These are phyloP conservation scores for Decorospora gaudefroyi DNA, from an alignment of 2,329 filamentous ascomycete genomes.

Conservation along the genomic window DNA sequence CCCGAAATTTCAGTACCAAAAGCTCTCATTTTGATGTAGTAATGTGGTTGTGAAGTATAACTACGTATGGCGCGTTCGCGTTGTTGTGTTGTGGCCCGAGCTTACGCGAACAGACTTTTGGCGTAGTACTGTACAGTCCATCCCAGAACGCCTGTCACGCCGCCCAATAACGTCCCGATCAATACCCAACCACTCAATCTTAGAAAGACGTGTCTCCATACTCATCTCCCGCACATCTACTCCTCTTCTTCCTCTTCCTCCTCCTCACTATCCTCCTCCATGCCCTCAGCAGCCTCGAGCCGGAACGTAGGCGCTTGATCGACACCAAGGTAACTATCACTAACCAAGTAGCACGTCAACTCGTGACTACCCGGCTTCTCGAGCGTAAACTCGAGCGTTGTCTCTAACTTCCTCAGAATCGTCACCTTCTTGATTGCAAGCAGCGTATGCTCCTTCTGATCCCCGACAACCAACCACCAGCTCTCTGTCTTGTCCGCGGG, in stretches of 20 bases:
- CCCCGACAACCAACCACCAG: conserved; percentile 97
- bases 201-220: no score
- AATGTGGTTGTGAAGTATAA: no score
- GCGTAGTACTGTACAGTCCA: no score
- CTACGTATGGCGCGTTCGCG: no score
- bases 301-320: conserved; percentile 93
- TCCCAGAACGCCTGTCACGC: no score
- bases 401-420: conserved; percentile 75
- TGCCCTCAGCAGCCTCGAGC: conserved; percentile 83
- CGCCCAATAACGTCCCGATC: no score
- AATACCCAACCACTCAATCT: no score
- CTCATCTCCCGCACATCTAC: background rate
- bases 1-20: no score
- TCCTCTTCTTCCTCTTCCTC: conserved; percentile 62
- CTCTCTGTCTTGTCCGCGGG: conserved; percentile 91
- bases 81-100: background rate
- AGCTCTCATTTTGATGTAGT: no score
- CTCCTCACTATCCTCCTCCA: conserved; percentile 91
- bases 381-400: conserved; percentile 85
- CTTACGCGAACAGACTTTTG: background rate
- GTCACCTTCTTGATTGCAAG: conserved; percentile 95
- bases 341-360: conserved; percentile 92
- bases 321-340: conserved; percentile 94
- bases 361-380: conserved; percentile 82
- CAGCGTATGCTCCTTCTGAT: conserved; percentile 84